These are phyloP conservation scores for Picea glauca DNA, from an alignment of 75 land plant genomes.

Conservation along the genomic window DNA sequence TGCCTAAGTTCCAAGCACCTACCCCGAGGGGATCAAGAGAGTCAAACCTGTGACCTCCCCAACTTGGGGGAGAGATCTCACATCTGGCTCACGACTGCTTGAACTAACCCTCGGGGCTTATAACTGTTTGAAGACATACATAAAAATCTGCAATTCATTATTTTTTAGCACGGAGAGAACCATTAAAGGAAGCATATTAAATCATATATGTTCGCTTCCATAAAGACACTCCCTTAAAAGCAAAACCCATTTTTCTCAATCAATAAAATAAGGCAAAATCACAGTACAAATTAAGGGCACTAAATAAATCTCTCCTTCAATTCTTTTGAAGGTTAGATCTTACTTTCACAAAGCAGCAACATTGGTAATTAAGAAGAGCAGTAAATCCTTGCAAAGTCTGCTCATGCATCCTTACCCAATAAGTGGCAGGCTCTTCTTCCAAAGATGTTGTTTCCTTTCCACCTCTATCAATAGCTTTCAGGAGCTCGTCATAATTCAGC, in stretches of 20 bases:
- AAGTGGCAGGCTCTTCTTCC: conserved; percentile 40
- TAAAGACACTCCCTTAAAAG: not conserved
- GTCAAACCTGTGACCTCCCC: too few species aligned
- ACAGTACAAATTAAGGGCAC: not conserved
- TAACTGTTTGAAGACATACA: not conserved
- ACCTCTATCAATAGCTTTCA: conserved; percentile 86
- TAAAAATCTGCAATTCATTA: not conserved
- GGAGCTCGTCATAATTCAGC: conserved; percentile 36
- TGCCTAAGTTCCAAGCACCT: too few species aligned
- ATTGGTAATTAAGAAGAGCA: not conserved
- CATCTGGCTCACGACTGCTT: too few species aligned
- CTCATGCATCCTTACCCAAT: conserved; percentile 45
- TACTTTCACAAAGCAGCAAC: not conserved
- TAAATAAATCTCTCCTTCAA: not conserved
- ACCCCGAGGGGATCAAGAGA: too few species aligned
- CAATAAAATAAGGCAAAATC: not conserved
- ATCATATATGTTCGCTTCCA: not conserved
- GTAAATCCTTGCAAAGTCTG: not conserved
- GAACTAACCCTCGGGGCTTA: too few species aligned
- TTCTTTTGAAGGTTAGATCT: conserved; percentile 3
- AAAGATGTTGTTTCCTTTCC: conserved; percentile 34
- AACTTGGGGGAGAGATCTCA: too few species aligned
- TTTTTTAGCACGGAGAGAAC: not conserved
- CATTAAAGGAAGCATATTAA: not conserved
- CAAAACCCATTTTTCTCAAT: not conserved